Percentiles rank a stretch among this genome's conserved stretches.
These are phyloP conservation scores for Bryum argenteum DNA, from an alignment of 225 moss, liverwort and hornwort species.

Conservation along the genomic window DNA sequence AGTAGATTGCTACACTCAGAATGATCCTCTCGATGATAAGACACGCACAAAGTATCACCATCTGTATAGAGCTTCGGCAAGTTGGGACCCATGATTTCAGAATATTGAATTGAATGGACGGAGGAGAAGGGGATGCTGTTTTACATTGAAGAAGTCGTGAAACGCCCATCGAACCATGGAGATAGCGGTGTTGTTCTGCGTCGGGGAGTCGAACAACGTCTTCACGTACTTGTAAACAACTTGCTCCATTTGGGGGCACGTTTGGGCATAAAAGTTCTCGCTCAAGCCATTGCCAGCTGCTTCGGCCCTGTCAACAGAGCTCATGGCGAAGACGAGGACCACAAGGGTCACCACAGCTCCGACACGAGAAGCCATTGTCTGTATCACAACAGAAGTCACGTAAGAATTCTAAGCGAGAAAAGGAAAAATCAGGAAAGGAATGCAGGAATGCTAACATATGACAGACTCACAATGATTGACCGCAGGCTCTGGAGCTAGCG, in stretches of 20 bases:
- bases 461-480: not conserved
- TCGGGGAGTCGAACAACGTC: slow-evolving; percentile 36
- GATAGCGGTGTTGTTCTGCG: slow-evolving; percentile 37
- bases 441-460: not conserved
- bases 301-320: slow-evolving; percentile 14
- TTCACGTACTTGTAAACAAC: slow-evolving; percentile 40
- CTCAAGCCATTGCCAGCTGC: slow-evolving; percentile 18
- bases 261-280: slow-evolving; percentile 34
- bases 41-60: too few relatives aligned
- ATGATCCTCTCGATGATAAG: too few relatives aligned
- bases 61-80: too few relatives aligned
- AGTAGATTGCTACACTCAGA: not conserved
- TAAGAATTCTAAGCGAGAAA: not conserved
- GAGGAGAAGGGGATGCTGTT: not conserved
- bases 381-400: slow-evolving; percentile 10
- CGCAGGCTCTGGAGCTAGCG: too few relatives aligned
- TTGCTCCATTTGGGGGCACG: slow-evolving; percentile 42
- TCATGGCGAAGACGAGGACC: slow-evolving; percentile 32
- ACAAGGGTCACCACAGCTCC: slow-evolving; percentile 29
- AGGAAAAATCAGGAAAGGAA: not conserved
- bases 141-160: slow-evolving; percentile 51
- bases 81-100: too few relatives aligned
- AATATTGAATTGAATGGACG: not conserved
- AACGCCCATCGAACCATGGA: slow-evolving; percentile 50
- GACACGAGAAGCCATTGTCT: slow-evolving; percentile 35